Conservation (phyloP, 1,139 yeast genomes). For the Yarrowia galli region DNA sequence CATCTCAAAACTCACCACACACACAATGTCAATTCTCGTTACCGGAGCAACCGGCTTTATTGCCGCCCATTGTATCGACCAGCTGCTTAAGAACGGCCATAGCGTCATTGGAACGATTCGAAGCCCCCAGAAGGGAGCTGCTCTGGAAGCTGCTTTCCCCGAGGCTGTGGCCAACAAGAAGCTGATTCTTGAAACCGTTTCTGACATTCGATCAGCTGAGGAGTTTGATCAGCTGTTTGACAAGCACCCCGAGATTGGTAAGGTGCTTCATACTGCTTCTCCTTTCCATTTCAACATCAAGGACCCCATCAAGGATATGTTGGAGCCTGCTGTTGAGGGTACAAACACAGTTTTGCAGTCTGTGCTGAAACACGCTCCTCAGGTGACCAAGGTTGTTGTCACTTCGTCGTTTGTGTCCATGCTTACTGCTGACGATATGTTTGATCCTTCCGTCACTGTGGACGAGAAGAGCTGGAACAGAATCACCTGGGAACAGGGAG, state of each 20-base stretch:
- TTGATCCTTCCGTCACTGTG: slow-evolving; percentile 48
- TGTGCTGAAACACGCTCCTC: slow-evolving; percentile 54
- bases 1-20: no score
- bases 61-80: slow-evolving; percentile 58
- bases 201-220: slow-evolving; percentile 22
- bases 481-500: slow-evolving; percentile 53
- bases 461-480: slow-evolving; percentile 56
- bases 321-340: slow-evolving; percentile 62
- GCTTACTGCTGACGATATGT: slow-evolving; percentile 44
- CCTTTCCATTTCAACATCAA: slow-evolving; percentile 57
- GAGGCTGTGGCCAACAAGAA: slow-evolving; percentile 39
- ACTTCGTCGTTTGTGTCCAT: slow-evolving; percentile 64
- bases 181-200: slow-evolving; percentile 46
- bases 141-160: slow-evolving; percentile 48
- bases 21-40: slow-evolving; percentile 47
- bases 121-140: slow-evolving; percentile 39
- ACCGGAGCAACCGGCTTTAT: slow-evolving; percentile 57
- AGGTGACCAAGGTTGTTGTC: slow-evolving; percentile 54
- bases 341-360: slow-evolving; percentile 57
- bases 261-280: slow-evolving; percentile 65
- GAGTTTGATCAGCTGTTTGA: slow-evolving; percentile 31
- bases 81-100: slow-evolving; percentile 52
- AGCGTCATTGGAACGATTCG: slow-evolving; percentile 65
- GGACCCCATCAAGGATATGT: slow-evolving; percentile 53
- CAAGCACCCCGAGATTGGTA: slow-evolving; percentile 30